These are phyloP conservation scores for Metarhizium humberi DNA, from an alignment of 2,329 filamentous ascomycete species.

Conservation along the genomic window DNA sequence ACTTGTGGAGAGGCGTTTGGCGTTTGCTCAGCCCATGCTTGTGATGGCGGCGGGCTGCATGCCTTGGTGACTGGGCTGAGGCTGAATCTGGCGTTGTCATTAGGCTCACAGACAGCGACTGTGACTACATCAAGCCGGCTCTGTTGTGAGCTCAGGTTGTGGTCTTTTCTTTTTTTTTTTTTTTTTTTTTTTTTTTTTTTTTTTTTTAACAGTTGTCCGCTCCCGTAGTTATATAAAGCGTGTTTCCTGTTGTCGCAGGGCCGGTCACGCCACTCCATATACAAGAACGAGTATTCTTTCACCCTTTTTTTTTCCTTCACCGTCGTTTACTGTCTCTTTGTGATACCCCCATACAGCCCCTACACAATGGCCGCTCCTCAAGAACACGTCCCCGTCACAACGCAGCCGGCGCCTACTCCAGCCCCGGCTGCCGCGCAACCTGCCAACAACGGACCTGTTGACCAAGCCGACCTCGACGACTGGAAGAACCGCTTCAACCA, in stretches of 20 bases:
- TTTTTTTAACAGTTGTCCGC: no score
- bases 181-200: no score
- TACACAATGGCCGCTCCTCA: conserved; percentile 1
- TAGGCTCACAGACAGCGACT: background rate
- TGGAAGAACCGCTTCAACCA: conserved; percentile 36
- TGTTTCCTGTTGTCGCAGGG: background rate
- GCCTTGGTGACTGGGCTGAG: background rate
- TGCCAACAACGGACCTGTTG: conserved; percentile 24
- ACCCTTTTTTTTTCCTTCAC: background rate
- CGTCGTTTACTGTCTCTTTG: background rate
- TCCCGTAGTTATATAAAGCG: no score
- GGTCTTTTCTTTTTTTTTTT: no score
- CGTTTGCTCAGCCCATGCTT: background rate
- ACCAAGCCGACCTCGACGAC: conserved; percentile 32
- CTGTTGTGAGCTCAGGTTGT: no score
- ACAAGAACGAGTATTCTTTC: background rate
- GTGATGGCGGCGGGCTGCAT: background rate
- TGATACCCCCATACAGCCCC: background rate
- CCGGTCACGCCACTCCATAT: no score
- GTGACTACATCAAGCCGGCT: background rate
- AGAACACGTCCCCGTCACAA: background rate
- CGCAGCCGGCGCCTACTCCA: conserved; percentile 21
- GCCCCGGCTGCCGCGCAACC: conserved; percentile 4
- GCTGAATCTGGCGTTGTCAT: background rate
- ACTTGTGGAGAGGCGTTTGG: background rate